A percentile compares a stretch with the other conserved stretches of the same genome.
phyloP scores from a whole-genome alignment of 257 asterid species.

The Solanum dulcamara region DNA sequence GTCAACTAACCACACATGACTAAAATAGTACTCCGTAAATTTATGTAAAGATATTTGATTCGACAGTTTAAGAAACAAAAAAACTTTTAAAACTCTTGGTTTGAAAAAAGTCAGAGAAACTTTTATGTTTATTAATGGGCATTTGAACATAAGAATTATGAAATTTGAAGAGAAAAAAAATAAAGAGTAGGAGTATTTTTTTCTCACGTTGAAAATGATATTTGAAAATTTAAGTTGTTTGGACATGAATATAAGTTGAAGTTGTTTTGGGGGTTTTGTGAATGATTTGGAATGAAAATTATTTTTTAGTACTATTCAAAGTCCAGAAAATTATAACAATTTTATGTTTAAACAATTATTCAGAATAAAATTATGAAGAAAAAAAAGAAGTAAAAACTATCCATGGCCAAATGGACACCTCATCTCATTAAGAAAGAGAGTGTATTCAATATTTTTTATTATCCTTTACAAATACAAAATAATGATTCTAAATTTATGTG shows the following conservation, averaged over 20 bases:
- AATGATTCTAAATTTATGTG: no score
- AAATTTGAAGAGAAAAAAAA: neutral
- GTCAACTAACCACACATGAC: neutral
- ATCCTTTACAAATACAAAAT: no score
- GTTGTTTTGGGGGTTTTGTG: neutral
- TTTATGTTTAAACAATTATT: neutral
- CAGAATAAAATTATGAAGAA: no score
- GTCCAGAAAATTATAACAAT: neutral
- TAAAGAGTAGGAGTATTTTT: neutral
- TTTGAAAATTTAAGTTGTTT: neutral
- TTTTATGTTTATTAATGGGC: neutral
- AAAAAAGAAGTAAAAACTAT: no score
- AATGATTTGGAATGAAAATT: neutral
- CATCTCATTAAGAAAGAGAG: no score
- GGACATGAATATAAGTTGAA: neutral
- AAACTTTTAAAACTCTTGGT: accelerated
- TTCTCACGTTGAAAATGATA: neutral
- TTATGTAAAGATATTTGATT: neutral
- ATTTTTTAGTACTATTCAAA: neutral
- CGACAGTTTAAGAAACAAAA: neutral
- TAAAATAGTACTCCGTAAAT: neutral
- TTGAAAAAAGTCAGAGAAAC: no score
- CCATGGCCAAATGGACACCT: no score
- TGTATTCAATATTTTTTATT: no score
- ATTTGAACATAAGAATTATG: neutral